Base-by-base conservation (phyloP, 345 rosid genomes). In the Diplotaxis tenuifolia region DNA sequence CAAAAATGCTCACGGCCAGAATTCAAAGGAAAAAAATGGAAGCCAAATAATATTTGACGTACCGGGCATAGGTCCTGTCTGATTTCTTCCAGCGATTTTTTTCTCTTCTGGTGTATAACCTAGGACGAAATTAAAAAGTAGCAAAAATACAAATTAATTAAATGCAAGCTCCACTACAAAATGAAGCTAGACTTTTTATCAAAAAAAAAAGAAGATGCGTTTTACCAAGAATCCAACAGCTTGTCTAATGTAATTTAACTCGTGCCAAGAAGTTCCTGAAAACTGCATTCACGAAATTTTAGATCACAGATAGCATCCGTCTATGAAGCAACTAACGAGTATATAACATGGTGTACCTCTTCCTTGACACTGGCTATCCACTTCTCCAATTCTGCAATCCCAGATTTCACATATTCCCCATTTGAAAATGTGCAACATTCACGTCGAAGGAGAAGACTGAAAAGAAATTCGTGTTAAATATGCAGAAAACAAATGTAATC, bases 211-310 rank as follows among this genome's bases (percentile, higher is more conserved):
- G 38, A 55, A 64, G 16, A 67, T 52, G 70, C 42, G 23, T 40
- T 38, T 57, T 85, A 94, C 97, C 96, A 95, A 85, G 84, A 95
- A 95, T 23, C 97, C 97, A 82, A 95, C 97, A 77, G 99, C 99
- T 87, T 95, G 99, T 78, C 97, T 84, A 71, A 95, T 92, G 80
- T 87, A 95, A 65, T 88, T 92, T 67, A 95, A 83, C 82, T 92
- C 99, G 22, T 92, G 96, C 99, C 99, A 95, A 49, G 97, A 95
- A 62, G 97, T 95, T 83, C 99, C 99, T 82, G 96, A 82, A 84
- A 79, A 90, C 99, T 95, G 75, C 72, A 87, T 60, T 49, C 15
- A 65, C 56, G 68, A 65, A 49, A 52, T 62, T 79, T 73, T 36
- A 72, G 75, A 74, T 71, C 74, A 84, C 71, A 67, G 18, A 66